Base-by-base conservation (phyloP, 169 alveolate species). In the Plasmodium reichenowi region DNA sequence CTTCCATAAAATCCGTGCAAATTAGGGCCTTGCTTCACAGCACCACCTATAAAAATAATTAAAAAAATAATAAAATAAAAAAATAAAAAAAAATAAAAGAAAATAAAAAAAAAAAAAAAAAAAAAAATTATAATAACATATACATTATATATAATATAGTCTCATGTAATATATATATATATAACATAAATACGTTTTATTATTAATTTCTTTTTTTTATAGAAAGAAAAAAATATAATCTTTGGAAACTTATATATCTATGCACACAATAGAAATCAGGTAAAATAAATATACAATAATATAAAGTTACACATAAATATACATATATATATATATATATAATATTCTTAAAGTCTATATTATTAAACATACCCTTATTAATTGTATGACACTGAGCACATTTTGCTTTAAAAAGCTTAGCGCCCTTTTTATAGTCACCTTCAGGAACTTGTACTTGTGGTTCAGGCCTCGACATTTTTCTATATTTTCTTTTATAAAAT, bases 371-470 rank as follows among this genome's bases (percentile, higher is more conserved):
- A 94, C 98, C 98, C 89, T 95, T 94, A 88, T 94, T 88, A 74
- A 93, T 88, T 32, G 98, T 97, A 94, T 96, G 98, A 92, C 98
- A 97, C 92, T 97, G 98, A 52, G 99, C 97, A 78, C 99, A 97
- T 94, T 96, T 95, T 62, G 97, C 93, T 93, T 97, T 96, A 95
- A 96, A 97, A 63, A 96, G 88, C 92, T 94, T 96, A 64, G 98
- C 98, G 38, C 98, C 98, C 75, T 95, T 96, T 72, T 96, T 91
- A 67, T 96, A 93, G 92, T 96, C 98, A 54, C 99, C 99, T 15
- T 89, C 95, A 17, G 98, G 98, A 60, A 97, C 98, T 26, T 88
- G 92, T 63, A 96, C 97, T 87, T 96, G 93, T 8, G 99, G 99
- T 87, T 97, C 98, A 15, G 96, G 96, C 72, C 93, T 94, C 15